Conservation (phyloP, 495 filamentous ascomycete genomes). For the Xylaria longipes region DNA sequence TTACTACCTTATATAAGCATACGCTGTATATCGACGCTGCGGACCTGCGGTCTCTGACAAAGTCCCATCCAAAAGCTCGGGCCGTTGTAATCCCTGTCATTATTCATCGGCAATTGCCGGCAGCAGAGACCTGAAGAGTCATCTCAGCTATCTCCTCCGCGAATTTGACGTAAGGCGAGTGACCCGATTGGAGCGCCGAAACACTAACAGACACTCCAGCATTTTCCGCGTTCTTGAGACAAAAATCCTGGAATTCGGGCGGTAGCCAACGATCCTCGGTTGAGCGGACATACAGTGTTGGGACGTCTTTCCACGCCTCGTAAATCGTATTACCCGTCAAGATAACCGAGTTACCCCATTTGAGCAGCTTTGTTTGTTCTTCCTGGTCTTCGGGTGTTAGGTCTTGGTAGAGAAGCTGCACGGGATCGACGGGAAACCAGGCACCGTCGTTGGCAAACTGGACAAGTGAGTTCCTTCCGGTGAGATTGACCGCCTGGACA, state of each 20-base stretch:
- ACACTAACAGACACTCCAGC: slow-evolving; percentile 23
- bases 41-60: no score
- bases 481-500: background rate
- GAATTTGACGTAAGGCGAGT: background rate
- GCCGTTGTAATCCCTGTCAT: no score
- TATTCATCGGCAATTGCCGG: no score
- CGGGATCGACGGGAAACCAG: background rate
- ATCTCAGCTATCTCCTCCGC: no score
- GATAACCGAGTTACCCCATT: slow-evolving; percentile 33
- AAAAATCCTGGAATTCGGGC: slow-evolving; percentile 44
- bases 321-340: no score
- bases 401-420: slow-evolving; percentile 38
- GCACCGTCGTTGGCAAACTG: background rate
- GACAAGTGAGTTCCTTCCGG: background rate
- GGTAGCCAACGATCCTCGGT: slow-evolving; percentile 43
- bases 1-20: no score
- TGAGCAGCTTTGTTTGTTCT: slow-evolving; percentile 30
- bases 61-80: no score
- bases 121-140: no score
- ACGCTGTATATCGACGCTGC: no score
- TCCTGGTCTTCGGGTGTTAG: slow-evolving; percentile 30
- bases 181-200: background rate
- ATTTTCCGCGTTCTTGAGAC: slow-evolving; percentile 37
- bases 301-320: slow-evolving; percentile 41
- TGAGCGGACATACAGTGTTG: slow-evolving; percentile 45